phyloP scores from a whole-genome alignment of 2,329 filamentous ascomycete species.

The Scedosporium minutisporum region DNA sequence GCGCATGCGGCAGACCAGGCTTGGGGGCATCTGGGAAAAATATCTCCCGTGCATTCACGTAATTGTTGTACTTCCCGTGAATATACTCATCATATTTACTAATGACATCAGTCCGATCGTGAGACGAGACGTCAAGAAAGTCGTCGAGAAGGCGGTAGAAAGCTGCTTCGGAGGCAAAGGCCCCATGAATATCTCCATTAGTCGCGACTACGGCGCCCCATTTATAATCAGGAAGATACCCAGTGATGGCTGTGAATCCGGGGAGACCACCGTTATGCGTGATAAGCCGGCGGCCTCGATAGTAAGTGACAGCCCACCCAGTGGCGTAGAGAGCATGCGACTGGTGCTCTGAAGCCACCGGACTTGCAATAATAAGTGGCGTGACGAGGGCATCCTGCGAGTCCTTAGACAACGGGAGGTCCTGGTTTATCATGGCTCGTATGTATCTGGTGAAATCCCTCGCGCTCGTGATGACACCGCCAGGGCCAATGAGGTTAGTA shows the following conservation, averaged over 20 bases:
- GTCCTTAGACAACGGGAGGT: constrained; percentile 12
- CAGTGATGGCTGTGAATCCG: constrained; percentile 18
- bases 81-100: constrained; percentile 1
- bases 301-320: constrained; percentile 19
- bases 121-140: constrained; percentile 14
- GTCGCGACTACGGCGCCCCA: constrained; percentile 22
- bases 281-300: constrained; percentile 18
- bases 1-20: constrained; percentile 23
- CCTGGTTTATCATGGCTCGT: constrained; percentile 16
- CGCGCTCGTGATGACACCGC: constrained; percentile 28
- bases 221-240: constrained; percentile 22
- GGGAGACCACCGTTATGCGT: constrained; percentile 20
- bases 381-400: constrained; percentile 17
- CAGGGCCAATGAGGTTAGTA: constrained; percentile 24
- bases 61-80: neutral
- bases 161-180: constrained; percentile 11
- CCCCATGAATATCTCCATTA: constrained; percentile 8
- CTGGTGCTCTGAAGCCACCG: constrained; percentile 8
- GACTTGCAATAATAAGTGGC: constrained; percentile 15
- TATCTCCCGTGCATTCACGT: neutral
- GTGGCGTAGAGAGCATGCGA: constrained; percentile 17
- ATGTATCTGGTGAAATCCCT: constrained; percentile 24
- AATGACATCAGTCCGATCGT: constrained; percentile 8
- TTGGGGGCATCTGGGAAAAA: constrained; percentile 9
- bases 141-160: constrained; percentile 21